Conservation (phyloP, 2,329 filamentous ascomycete species). For the Hypoxylon sp. region DNA sequence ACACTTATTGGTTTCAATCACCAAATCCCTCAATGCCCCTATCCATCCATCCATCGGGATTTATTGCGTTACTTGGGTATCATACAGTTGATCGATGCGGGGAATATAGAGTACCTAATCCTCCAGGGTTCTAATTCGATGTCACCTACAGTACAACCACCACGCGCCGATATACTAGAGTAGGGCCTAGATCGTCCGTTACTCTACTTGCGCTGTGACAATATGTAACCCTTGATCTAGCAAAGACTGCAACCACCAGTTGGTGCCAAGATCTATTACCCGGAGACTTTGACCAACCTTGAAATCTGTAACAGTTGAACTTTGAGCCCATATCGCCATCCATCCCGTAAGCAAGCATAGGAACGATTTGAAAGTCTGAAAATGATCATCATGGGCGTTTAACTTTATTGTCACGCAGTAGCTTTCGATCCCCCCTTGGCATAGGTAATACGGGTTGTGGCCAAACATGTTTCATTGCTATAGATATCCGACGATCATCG, state of each 20-base stretch:
- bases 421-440: no score
- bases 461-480: conserved; percentile 7
- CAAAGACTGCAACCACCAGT: neutral
- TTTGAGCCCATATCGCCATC: neutral
- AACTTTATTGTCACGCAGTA: conserved; percentile 5
- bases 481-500: conserved; percentile 8
- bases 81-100: no score
- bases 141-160: neutral
- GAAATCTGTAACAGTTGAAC: conserved; percentile 5
- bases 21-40: no score
- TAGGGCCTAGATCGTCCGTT: neutral
- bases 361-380: conserved; percentile 4
- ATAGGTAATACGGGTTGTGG: no score
- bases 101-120: no score
- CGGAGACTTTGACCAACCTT: conserved; percentile 2
- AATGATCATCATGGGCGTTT: neutral
- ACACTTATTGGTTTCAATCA: no score
- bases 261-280: neutral
- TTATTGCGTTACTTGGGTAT: no score
- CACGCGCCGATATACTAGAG: neutral
- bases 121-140: neutral
- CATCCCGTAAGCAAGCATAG: conserved; percentile 9
- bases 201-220: neutral
- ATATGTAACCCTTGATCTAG: conserved; percentile 5
- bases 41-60: no score